Conservation (phyloP, 1,139 yeast genomes). For the Suhomyces chickasaworum region DNA sequence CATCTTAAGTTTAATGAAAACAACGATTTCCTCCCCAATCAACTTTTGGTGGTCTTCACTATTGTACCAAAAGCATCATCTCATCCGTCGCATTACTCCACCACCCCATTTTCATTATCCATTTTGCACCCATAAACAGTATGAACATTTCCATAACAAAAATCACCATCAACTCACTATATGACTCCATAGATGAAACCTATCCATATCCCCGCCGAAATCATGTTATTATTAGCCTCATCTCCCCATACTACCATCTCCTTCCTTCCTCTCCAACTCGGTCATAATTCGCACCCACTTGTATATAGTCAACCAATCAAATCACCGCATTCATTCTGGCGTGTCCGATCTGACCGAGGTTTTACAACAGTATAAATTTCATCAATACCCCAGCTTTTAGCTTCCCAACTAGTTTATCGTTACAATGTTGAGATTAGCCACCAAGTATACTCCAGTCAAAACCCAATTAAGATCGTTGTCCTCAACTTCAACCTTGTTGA, state of each 20-base stretch:
- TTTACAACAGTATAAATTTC: slow-evolving; percentile 8
- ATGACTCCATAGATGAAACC: no score
- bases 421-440: slow-evolving; percentile 33
- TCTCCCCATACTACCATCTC: background rate
- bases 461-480: slow-evolving; percentile 32
- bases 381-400: slow-evolving; percentile 11
- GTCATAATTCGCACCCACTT: background rate
- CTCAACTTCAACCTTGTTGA: slow-evolving; percentile 26
- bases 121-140: slow-evolving; percentile 1
- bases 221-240: no score
- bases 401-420: background rate
- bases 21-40: no score
- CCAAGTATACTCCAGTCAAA: slow-evolving; percentile 19
- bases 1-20: no score
- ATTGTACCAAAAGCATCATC: no score
- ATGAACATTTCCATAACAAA: background rate
- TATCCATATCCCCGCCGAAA: no score
- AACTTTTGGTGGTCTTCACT: no score
- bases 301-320: slow-evolving; percentile 20
- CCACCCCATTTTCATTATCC: no score
- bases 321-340: slow-evolving; percentile 8
- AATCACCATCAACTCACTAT: background rate
- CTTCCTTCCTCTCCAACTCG: background rate
- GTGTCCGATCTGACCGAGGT: slow-evolving; percentile 12
- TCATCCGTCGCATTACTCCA: no score